Evolutionary conservation across 202 grass and related monocot species (phyloP).

Genomic region (Eragrostis tef): DNA sequence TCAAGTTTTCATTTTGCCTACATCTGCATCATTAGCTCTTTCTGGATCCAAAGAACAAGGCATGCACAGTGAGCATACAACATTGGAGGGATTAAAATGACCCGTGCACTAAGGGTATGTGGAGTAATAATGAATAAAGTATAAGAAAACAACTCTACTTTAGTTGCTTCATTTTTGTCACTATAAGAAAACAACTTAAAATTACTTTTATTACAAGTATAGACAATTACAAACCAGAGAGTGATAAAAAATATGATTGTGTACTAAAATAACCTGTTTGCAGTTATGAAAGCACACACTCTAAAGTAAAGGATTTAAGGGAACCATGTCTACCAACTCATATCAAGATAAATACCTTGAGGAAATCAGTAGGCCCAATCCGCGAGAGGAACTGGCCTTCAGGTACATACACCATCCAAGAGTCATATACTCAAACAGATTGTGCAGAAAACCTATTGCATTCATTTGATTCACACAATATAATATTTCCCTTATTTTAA

Average conservation of each 20-base stretch:
- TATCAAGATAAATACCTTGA: slow-evolving; percentile 58
- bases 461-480: slow-evolving; percentile 14
- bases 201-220: background rate
- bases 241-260: background rate
- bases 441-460: background rate
- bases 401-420: slow-evolving; percentile 96
- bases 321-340: background rate
- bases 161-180: background rate
- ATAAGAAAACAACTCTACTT: slow-evolving; percentile 3
- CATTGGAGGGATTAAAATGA: background rate
- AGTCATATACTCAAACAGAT: slow-evolving; percentile 53
- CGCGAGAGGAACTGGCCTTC: slow-evolving; percentile 83
- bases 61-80: background rate
- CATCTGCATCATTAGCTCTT: background rate
- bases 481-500: background rate
- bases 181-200: background rate
- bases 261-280: slow-evolving; percentile 4
- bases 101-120: background rate
- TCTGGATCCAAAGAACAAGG: background rate
- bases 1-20: background rate
- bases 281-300: background rate
- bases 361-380: slow-evolving; percentile 90
- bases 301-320: background rate
- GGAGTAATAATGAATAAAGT: background rate
- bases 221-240: background rate